phyloP scores from a whole-genome alignment of 2,329 filamentous ascomycete genomes.

The Paracoccidioides lutzii region DNA sequence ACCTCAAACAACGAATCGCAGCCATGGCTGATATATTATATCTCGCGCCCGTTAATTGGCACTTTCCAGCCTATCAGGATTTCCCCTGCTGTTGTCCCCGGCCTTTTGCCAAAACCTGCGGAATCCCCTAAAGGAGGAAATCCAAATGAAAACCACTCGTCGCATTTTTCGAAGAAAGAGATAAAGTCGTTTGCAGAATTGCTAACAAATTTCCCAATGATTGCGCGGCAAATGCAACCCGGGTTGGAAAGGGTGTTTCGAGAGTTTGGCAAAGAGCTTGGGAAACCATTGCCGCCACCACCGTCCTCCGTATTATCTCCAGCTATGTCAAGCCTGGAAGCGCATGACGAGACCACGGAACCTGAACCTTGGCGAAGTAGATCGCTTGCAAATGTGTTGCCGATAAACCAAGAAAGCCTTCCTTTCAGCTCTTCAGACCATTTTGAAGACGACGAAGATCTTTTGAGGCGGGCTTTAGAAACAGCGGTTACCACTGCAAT shows the following conservation, averaged over 20 bases:
- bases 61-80: constrained; percentile 65
- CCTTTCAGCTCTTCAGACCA: constrained; percentile 53
- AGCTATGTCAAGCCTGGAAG: constrained; percentile 44
- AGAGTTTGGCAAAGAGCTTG: constrained; percentile 75
- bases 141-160: constrained; percentile 23
- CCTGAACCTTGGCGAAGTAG: constrained; percentile 23
- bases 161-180: constrained; percentile 58
- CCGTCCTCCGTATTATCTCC: constrained; percentile 44
- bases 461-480: constrained; percentile 78
- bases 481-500: constrained; percentile 87
- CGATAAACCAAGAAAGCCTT: constrained; percentile 19
- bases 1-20: constrained; percentile 77
- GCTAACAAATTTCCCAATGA: constrained; percentile 84
- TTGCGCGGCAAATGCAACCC: constrained; percentile 88
- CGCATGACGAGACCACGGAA: constrained; percentile 28
- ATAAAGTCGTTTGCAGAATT: constrained; percentile 84
- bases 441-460: constrained; percentile 79
- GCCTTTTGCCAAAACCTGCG: constrained; percentile 23
- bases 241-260: constrained; percentile 80
- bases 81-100: constrained; percentile 46
- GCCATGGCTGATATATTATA: constrained; percentile 95
- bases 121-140: constrained; percentile 13
- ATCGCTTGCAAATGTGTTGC: constrained; percentile 18
- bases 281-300: constrained; percentile 71
- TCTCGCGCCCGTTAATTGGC: constrained; percentile 77